Conservation (phyloP, 768 basidiomycete species). For the Calvatia gigantea region DNA sequence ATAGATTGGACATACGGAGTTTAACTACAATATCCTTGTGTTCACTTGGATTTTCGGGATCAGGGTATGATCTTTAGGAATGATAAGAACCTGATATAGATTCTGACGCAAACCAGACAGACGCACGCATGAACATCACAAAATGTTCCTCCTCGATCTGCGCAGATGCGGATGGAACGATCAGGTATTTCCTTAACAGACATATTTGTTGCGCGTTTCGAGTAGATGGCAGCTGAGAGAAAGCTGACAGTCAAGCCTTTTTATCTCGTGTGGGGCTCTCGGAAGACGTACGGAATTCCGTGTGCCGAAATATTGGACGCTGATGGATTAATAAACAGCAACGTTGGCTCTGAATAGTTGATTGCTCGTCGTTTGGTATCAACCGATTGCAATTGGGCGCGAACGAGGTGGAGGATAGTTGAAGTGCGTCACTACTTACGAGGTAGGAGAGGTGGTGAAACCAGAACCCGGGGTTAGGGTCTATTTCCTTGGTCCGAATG, state of each 20-base stretch:
- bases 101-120: neutral
- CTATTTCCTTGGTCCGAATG: neutral
- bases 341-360: neutral
- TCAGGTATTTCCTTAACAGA: constrained; percentile 45
- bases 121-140: constrained; percentile 84
- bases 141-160: constrained; percentile 90
- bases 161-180: constrained; percentile 79
- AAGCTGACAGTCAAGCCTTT: neutral
- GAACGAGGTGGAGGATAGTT: neutral
- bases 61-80: constrained; percentile 62
- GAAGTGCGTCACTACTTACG: neutral
- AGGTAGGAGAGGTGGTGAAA: neutral
- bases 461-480: neutral
- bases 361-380: neutral
- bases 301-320: neutral
- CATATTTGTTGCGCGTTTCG: neutral
- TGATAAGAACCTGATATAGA: neutral
- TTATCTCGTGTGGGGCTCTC: constrained; percentile 4
- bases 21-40: constrained; percentile 88
- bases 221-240: neutral
- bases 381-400: neutral
- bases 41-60: constrained; percentile 55
- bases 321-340: neutral
- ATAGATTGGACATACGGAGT: constrained; percentile 55
- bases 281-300: constrained; percentile 7